A percentile compares a stretch with the other conserved stretches of the same genome.
Conservation (phyloP, 805 yeast genomes). For the Dipodascus albidus region DNA sequence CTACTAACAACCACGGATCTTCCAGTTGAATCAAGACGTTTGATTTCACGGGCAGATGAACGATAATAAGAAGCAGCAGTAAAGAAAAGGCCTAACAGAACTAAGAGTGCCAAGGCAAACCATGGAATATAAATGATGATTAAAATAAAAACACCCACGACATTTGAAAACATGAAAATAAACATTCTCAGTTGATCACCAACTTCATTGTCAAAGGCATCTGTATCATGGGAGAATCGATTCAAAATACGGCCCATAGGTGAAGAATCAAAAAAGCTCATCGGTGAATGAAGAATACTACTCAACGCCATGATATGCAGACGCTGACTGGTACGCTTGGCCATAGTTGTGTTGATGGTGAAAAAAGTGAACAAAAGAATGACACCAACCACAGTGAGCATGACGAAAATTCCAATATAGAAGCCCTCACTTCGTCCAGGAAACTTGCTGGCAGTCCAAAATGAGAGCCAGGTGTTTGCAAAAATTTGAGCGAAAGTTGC, state of each 20-base stretch:
- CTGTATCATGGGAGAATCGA: conserved; percentile 81
- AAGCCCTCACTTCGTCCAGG: conserved; percentile 34
- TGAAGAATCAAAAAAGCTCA: conserved; percentile 73
- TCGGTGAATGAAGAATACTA: conserved; percentile 64
- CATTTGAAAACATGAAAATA: conserved; percentile 40
- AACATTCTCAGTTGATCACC: conserved; percentile 58
- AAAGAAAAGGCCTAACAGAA: conserved; percentile 34
- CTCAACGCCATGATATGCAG: conserved; percentile 53
- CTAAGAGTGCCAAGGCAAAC: conserved; percentile 53
- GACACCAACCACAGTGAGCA: conserved; percentile 41
- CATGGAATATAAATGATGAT: conserved; percentile 65
- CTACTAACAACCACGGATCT: conserved; percentile 62
- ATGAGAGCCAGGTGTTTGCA: conserved; percentile 71
- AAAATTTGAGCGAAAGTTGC: conserved; percentile 45
- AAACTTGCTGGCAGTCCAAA: conserved; percentile 60
- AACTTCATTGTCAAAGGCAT: conserved; percentile 69
- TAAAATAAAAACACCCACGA: conserved; percentile 52
- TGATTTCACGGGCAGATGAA: conserved; percentile 63
- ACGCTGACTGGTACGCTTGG: conserved; percentile 42
- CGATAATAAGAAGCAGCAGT: conserved; percentile 46
- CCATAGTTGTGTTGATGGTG: conserved; percentile 27
- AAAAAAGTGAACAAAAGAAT: conserved; percentile 36
- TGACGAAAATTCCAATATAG: conserved; percentile 58
- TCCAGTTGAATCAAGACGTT: conserved; percentile 61
- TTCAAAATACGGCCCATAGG: conserved; percentile 83